phyloP scores from a whole-genome alignment of 495 filamentous ascomycete species.

The Daldinia grandis region DNA sequence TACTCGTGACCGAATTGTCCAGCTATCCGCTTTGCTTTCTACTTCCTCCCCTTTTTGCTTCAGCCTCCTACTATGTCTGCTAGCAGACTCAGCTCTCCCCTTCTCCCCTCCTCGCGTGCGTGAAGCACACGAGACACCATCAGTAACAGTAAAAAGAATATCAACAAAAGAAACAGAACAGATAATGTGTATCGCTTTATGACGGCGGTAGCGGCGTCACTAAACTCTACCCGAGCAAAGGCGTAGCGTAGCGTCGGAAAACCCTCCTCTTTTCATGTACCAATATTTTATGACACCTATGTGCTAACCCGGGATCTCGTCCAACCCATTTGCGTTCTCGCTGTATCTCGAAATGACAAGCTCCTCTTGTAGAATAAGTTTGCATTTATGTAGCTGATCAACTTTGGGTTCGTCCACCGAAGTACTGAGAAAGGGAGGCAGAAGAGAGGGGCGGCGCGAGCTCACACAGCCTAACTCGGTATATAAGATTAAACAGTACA shows the following conservation, averaged over 20 bases:
- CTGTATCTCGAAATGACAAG: slow-evolving; percentile 16
- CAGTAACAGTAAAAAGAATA: slow-evolving; percentile 20
- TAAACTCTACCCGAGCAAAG: slow-evolving; percentile 24
- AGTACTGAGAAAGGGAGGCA: slow-evolving; percentile 22
- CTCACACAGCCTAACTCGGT: slow-evolving; percentile 38
- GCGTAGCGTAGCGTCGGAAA: slow-evolving; percentile 8
- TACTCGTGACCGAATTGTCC: slow-evolving; percentile 18
- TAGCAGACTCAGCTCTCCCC: slow-evolving; percentile 29
- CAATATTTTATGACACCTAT: slow-evolving; percentile 24
- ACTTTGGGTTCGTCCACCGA: slow-evolving; percentile 22
- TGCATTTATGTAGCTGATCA: slow-evolving; percentile 15
- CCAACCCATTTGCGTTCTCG: slow-evolving; percentile 16
- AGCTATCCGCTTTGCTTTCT: slow-evolving; percentile 18
- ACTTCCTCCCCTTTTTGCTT: slow-evolving; percentile 19
- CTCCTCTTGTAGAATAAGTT: slow-evolving; percentile 9
- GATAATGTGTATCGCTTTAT: slow-evolving; percentile 28
- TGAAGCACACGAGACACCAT: slow-evolving; percentile 20
- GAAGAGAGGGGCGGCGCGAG: slow-evolving; percentile 28
- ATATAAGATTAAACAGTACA: slow-evolving; percentile 53
- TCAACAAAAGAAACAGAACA: slow-evolving; percentile 36
- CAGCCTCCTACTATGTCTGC: slow-evolving; percentile 17
- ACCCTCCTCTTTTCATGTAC: slow-evolving; percentile 22
- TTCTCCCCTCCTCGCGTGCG: slow-evolving; percentile 3
- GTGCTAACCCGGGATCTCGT: slow-evolving; percentile 6
- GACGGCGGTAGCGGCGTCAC: slow-evolving; percentile 12